These are phyloP conservation scores for Paramarasmius palmivorus DNA, from an alignment of 1,284 basidiomycete genomes.

Conservation along the genomic window DNA sequence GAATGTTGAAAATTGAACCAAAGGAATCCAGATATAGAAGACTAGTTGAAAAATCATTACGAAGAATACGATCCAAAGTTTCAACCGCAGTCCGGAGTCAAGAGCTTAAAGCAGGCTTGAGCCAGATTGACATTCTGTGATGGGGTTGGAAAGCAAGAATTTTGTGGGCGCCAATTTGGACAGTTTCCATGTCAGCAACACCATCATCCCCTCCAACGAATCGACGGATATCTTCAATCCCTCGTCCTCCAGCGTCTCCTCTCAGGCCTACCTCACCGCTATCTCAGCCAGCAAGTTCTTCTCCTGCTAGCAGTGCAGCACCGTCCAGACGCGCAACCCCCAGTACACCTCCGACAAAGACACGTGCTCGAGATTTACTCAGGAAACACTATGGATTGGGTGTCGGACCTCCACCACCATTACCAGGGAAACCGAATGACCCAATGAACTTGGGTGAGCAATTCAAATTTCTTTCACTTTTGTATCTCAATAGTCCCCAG, in stretches of 20 bases:
- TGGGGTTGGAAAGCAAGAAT: no score
- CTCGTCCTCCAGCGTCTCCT: conserved; percentile 35
- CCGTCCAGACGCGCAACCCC: conserved; percentile 22
- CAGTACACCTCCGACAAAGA: conserved; percentile 38
- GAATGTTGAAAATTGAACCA: no score
- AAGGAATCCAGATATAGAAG: no score
- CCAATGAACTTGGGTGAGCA: conserved; percentile 77
- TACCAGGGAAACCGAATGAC: conserved; percentile 53
- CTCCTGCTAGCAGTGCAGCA: conserved; percentile 12
- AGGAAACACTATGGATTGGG: conserved; percentile 84
- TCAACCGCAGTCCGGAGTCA: no score
- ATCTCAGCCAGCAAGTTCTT: conserved; percentile 19
- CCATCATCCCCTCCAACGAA: conserved; percentile 16
- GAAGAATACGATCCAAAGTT: no score
- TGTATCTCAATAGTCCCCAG: conserved; percentile 34
- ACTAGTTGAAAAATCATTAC: no score
- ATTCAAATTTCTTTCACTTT: background rate
- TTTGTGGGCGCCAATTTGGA: background rate
- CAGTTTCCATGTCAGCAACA: background rate
- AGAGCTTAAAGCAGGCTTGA: no score
- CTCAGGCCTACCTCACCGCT: conserved; percentile 26
- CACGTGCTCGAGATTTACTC: conserved; percentile 74
- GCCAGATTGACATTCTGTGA: no score
- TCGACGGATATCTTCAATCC: conserved; percentile 28
- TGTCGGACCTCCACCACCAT: conserved; percentile 64